phyloP scores from a whole-genome alignment of 2,329 filamentous ascomycete genomes.

The Truncatella angustata region DNA sequence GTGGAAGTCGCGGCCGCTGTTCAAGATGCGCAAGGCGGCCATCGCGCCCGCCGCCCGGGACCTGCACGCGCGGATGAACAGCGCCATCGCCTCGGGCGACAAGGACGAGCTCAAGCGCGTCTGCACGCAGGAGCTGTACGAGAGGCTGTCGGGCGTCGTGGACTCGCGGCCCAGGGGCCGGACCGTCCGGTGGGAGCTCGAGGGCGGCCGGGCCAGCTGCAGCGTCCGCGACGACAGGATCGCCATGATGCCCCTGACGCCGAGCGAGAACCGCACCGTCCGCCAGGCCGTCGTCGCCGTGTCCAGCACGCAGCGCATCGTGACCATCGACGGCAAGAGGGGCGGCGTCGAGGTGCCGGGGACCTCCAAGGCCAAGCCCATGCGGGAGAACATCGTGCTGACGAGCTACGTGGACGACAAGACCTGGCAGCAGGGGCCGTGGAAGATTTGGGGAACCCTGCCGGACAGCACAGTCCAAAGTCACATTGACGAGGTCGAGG shows the following conservation, averaged over 20 bases:
- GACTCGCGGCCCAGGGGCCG: slow-evolving; percentile 46
- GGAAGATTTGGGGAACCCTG: slow-evolving; percentile 66
- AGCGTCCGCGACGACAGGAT: slow-evolving; percentile 56
- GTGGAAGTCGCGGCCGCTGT: slow-evolving; percentile 39
- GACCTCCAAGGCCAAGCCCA: slow-evolving; percentile 48
- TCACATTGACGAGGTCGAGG: slow-evolving; percentile 26
- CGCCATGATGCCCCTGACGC: slow-evolving; percentile 41
- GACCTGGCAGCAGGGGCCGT: slow-evolving; percentile 49
- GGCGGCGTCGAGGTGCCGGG: slow-evolving; percentile 42
- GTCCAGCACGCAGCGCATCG: slow-evolving; percentile 52
- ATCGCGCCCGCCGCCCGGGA: slow-evolving; percentile 54
- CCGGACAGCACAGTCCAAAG: slow-evolving; percentile 49
- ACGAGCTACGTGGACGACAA: slow-evolving; percentile 44
- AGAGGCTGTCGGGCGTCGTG: slow-evolving; percentile 52
- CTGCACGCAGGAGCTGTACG: slow-evolving; percentile 52
- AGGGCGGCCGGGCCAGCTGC: slow-evolving; percentile 39
- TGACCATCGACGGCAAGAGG: slow-evolving; percentile 33
- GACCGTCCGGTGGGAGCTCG: slow-evolving; percentile 52
- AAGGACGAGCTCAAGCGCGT: slow-evolving; percentile 46
- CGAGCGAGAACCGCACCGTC: slow-evolving; percentile 36
- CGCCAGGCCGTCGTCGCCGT: slow-evolving; percentile 63
- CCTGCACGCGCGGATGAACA: slow-evolving; percentile 61
- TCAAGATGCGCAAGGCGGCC: slow-evolving; percentile 39
- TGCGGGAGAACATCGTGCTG: slow-evolving; percentile 65
- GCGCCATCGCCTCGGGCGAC: slow-evolving; percentile 60